Conservation (phyloP, 2,329 filamentous ascomycete genomes). For the Hypoxylon sp. region DNA sequence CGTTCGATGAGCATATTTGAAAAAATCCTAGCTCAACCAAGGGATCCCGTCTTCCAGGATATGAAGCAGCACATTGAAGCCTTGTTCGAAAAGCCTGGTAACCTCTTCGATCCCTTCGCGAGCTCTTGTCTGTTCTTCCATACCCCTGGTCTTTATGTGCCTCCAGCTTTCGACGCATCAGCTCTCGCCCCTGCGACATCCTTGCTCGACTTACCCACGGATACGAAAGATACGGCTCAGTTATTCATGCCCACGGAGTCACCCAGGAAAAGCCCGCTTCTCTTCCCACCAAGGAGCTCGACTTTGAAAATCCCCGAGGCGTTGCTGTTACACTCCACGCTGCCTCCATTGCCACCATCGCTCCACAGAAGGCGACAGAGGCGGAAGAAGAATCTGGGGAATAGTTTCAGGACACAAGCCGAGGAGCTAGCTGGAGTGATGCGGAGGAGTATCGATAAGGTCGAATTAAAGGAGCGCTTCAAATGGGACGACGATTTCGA, state of each 20-base stretch:
- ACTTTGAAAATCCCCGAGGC: constrained; percentile 64
- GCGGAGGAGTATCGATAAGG: constrained; percentile 62
- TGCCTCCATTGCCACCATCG: constrained; percentile 42
- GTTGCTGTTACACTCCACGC: constrained; percentile 62
- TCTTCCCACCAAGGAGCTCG: constrained; percentile 63
- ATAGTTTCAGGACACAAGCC: constrained; percentile 63
- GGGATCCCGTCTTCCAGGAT: constrained; percentile 54
- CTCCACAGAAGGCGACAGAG: constrained; percentile 39
- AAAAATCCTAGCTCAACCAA: constrained; percentile 43
- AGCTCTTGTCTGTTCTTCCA: constrained; percentile 72
- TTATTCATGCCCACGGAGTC: constrained; percentile 5
- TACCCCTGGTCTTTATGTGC: constrained; percentile 62
- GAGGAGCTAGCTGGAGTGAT: constrained; percentile 62
- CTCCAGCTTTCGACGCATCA: constrained; percentile 59
- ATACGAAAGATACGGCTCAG: constrained; percentile 15
- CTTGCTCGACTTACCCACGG: constrained; percentile 44
- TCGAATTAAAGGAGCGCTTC: constrained; percentile 60
- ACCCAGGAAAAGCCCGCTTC: constrained; percentile 53
- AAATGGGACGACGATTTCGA: constrained; percentile 59
- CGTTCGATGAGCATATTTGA: constrained; percentile 35
- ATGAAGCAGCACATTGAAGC: constrained; percentile 55
- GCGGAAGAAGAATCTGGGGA: constrained; percentile 48
- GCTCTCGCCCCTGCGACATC: constrained; percentile 45
- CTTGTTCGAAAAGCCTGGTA: constrained; percentile 63
- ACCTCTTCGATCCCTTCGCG: constrained; percentile 71